A percentile compares a stretch with the other conserved stretches of the same genome.
These are phyloP conservation scores for Saccharomycopsis fibuligera DNA, from an alignment of 805 yeast species.

Conservation along the genomic window DNA sequence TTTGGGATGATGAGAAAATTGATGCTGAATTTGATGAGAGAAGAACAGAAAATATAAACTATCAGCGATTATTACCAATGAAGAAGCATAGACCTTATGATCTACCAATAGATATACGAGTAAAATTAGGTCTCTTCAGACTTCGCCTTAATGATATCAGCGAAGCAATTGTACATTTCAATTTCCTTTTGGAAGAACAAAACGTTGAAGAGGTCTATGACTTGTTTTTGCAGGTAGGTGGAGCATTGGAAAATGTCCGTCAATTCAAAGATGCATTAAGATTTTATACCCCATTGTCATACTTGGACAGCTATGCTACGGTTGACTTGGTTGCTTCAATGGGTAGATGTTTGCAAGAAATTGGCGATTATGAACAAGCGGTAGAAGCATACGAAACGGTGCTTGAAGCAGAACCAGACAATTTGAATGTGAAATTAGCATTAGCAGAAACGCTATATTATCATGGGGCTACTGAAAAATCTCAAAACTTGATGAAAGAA, in stretches of 20 bases:
- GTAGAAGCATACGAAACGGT: constrained; percentile 50
- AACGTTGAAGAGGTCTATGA: constrained; percentile 62
- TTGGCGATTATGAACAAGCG: constrained; percentile 63
- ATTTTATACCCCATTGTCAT: constrained; percentile 52
- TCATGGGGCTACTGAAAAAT: constrained; percentile 52
- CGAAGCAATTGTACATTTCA: constrained; percentile 72
- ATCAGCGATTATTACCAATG: constrained; percentile 32
- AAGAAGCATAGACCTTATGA: constrained; percentile 36
- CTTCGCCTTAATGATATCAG: constrained; percentile 53
- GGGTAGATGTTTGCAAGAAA: constrained; percentile 72
- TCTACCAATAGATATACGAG: constrained; percentile 83
- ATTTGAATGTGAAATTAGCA: constrained; percentile 67
- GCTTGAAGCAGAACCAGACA: constrained; percentile 44
- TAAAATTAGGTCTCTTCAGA: constrained; percentile 71
- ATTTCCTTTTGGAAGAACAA: constrained; percentile 45
- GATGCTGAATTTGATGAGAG: constrained; percentile 84
- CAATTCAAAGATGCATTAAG: constrained; percentile 70
- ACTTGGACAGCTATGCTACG: constrained; percentile 45
- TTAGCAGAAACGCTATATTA: constrained; percentile 78
- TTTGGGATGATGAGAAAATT: constrained; percentile 47
- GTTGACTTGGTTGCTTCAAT: constrained; percentile 45
- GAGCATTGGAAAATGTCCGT: constrained; percentile 61
- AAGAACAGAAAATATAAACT: constrained; percentile 43
- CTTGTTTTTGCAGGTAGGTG: constrained; percentile 70
- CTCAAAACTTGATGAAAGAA: constrained; percentile 47